Evolutionary conservation across 2,329 filamentous ascomycete species (phyloP), one percentile per base, ranked within the genome.

Genomic region (Neopestalotiopsis rosae): DNA sequence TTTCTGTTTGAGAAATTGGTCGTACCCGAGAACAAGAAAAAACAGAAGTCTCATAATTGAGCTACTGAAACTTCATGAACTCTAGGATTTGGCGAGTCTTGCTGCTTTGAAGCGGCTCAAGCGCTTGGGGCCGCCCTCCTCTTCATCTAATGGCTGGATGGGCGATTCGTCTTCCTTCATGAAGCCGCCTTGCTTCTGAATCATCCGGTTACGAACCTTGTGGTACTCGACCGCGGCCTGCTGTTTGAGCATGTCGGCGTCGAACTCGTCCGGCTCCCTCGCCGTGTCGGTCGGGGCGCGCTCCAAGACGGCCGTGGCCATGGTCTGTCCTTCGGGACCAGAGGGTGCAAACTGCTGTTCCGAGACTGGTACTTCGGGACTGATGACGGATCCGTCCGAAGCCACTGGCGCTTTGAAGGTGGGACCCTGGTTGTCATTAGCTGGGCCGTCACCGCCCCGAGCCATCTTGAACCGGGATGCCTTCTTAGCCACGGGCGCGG

Each of bases 221-320:
- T 97, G 92, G 79, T 97, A 97, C 76, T 97, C 93, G 49, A 89
- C 88, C 7, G 93, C 91, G 14, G 97, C 90, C 78, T 97, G 92
- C 71, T 93, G 90, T 66, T 92, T 88, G 65, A 95, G 84, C 38
- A 95, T 83, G 24, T 89, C 85, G 5, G 92, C 89, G 73, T 97
- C 92, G 52, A 95, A 84, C 72, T 93, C 91, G 72, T 92, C 88
- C 0, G 89, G 88, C 70, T 81, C 79, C 57, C 71, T 76, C 7
- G 77, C 72, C 32, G 72, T 72, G 1, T 73, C 68, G 2, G 80
- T 76, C 9, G 81, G 77, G 58, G 86, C 81, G 56, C 87, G 86
- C 77, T 92, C 90, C 28, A 91, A 79, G 17, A 92, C 76, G 2
- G 79, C 87, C 34, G 89, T 84, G 28, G 92, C 88, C 5, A 95